A percentile compares a stretch with the other conserved stretches of the same genome.
Conservation (phyloP, 2,329 filamentous ascomycete genomes). For the Trichoderma lentiforme region DNA sequence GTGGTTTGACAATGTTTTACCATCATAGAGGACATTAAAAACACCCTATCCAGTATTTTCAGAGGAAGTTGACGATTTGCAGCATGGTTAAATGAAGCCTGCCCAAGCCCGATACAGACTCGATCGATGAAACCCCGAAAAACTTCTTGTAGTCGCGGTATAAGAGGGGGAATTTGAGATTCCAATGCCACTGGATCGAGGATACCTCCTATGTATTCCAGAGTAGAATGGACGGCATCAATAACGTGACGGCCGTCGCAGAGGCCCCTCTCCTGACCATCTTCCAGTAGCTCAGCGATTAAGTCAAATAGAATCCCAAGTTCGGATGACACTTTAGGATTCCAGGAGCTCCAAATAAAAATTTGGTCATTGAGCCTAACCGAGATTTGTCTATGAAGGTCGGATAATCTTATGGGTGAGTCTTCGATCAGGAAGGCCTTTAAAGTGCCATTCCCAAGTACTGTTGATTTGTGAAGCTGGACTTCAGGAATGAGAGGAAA, state of each 20-base stretch:
- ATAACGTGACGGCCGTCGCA: slow-evolving; percentile 22
- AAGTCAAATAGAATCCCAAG: slow-evolving; percentile 60
- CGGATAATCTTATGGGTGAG: slow-evolving; percentile 30
- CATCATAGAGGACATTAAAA: slow-evolving; percentile 36
- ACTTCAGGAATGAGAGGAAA: slow-evolving; percentile 55
- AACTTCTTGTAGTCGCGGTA: slow-evolving; percentile 43
- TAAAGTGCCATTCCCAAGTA: slow-evolving; percentile 55
- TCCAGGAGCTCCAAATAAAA: slow-evolving; percentile 56
- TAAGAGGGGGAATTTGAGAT: slow-evolving; percentile 34
- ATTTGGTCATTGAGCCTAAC: slow-evolving; percentile 46
- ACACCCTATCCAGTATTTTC: slow-evolving; percentile 30
- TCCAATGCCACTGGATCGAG: slow-evolving; percentile 37
- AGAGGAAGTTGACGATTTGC: slow-evolving; percentile 20
- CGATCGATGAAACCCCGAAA: slow-evolving; percentile 40
- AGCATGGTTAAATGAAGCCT: background rate
- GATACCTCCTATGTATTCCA: slow-evolving; percentile 46
- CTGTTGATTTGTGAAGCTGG: slow-evolving; percentile 58
- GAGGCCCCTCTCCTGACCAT: background rate
- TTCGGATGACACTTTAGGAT: slow-evolving; percentile 57
- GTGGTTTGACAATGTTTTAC: slow-evolving; percentile 43
- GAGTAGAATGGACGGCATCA: slow-evolving; percentile 42
- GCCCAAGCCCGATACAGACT: slow-evolving; percentile 22
- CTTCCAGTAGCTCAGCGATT: slow-evolving; percentile 46
- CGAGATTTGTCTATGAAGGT: slow-evolving; percentile 35
- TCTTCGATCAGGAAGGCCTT: slow-evolving; percentile 34